Base-by-base conservation (phyloP, 306 rosid genomes). In the Dalbergia cochinchinensis region DNA sequence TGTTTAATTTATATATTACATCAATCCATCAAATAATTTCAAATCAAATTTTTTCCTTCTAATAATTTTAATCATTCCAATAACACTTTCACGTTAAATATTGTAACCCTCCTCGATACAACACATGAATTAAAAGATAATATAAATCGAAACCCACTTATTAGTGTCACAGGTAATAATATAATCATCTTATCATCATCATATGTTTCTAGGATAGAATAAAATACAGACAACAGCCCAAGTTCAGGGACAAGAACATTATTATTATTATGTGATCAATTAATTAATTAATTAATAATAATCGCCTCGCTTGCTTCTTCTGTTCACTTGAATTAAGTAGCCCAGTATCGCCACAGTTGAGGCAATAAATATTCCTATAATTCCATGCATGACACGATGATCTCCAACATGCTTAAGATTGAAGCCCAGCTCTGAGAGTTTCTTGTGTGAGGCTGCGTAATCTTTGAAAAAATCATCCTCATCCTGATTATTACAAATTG, bases 381-480 rank as follows among this genome's bases (percentile, higher is more conserved):
- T 57, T 37, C 74, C 78, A 34, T 64, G 78, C 10, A 37, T 76
- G 78, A 91, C 74, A 13, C 57, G 57, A 15, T 5, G 5, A 12
- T 14, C 18, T 50, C 18, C 6, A 55, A 9, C 31, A 26, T 50
- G 61, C 68, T 68, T 83, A 22, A 15, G 31, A 41, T 65, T 65
- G 82, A 91, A 86, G 80, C 99, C 98, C 6, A 95, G 78, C 83
- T 91, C 94, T 34, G 99, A 95, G 47, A 95, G 91, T 69, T 87
- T 92, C 85, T 89, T 95, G 89, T 95, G 97, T 35, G 99, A 89
- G 12, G 20, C 90, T 11, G 94, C 94, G 79, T 92, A 95, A 67
- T 90, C 97, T 45, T 11, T 42, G 31, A 91, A 91, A 79, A 92
- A 92, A 12, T 79, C 85, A 64, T 90, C 92, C 85, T 90, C 92